Conservation (phyloP, 345 rosid genomes). For the Ailanthus altissimus region DNA sequence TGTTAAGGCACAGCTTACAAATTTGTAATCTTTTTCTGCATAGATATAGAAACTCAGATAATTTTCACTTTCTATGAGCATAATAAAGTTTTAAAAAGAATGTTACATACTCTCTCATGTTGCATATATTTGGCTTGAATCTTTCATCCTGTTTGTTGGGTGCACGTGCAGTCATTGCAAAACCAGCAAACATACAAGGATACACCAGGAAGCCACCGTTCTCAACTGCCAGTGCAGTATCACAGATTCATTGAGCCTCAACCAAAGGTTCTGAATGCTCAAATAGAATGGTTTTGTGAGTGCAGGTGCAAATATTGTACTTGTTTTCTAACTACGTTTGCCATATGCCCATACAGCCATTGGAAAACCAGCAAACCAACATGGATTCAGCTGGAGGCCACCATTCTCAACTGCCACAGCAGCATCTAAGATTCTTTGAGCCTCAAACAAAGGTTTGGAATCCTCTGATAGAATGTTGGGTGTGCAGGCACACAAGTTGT, state of each 20-base stretch:
- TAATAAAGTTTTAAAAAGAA: neutral
- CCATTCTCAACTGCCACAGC: neutral
- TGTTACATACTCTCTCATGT: neutral
- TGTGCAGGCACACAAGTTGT: neutral
- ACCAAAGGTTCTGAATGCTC: neutral
- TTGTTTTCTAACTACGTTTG: neutral
- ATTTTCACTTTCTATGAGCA: neutral
- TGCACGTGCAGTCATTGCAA: constrained; percentile 15
- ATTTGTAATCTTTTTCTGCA: neutral
- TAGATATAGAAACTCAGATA: neutral
- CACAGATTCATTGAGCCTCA: neutral
- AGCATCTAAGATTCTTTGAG: neutral
- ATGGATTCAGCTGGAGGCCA: neutral
- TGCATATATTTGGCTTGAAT: neutral
- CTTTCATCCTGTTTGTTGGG: constrained; percentile 7
- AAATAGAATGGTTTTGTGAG: neutral
- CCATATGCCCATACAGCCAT: constrained; percentile 1
- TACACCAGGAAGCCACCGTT: neutral
- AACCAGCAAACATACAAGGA: constrained; percentile 14
- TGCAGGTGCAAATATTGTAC: neutral
- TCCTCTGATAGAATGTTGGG: neutral
- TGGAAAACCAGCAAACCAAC: neutral
- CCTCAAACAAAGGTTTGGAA: constrained; percentile 1
- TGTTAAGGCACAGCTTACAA: neutral
- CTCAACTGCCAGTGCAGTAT: constrained; percentile 1